These are phyloP conservation scores for Sanghuangporus baumii DNA, from an alignment of 1,284 basidiomycete genomes.

Conservation along the genomic window DNA sequence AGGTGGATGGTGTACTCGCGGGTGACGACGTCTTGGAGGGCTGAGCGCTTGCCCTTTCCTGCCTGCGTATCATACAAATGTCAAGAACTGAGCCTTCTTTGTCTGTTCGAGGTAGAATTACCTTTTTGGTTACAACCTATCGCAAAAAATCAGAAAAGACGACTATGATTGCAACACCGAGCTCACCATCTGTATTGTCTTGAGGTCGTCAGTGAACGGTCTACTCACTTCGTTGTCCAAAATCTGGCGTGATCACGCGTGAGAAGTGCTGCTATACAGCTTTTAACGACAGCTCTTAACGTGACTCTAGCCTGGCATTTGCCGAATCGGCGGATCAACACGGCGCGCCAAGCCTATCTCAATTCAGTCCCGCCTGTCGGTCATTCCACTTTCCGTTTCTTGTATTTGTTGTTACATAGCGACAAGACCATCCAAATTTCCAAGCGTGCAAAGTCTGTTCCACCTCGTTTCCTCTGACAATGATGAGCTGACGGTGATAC, in stretches of 20 bases:
- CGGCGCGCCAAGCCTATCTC: not conserved
- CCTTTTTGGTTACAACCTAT: conserved; percentile 37
- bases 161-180: conserved; percentile 16
- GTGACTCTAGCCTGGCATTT: not conserved
- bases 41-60: conserved; percentile 73
- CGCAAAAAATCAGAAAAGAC: not conserved
- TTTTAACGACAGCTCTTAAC: no score
- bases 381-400: not conserved
- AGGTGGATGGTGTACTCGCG: conserved; percentile 96
- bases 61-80: conserved; percentile 39
- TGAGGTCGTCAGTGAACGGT: conserved; percentile 15
- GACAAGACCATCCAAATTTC: not conserved
- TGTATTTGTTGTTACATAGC: no score
- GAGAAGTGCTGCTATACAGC: conserved; percentile 10
- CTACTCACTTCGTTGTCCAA: not conserved
- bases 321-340: not conserved
- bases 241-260: not conserved
- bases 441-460: not conserved
- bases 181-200: conserved; percentile 43
- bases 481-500: not conserved
- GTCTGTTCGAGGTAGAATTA: conserved; percentile 11
- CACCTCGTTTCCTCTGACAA: not conserved
- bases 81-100: not conserved
- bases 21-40: conserved; percentile 93
- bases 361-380: not conserved